Base-by-base conservation (phyloP, 257 asterid genomes). In the Scutellaria barbata region DNA sequence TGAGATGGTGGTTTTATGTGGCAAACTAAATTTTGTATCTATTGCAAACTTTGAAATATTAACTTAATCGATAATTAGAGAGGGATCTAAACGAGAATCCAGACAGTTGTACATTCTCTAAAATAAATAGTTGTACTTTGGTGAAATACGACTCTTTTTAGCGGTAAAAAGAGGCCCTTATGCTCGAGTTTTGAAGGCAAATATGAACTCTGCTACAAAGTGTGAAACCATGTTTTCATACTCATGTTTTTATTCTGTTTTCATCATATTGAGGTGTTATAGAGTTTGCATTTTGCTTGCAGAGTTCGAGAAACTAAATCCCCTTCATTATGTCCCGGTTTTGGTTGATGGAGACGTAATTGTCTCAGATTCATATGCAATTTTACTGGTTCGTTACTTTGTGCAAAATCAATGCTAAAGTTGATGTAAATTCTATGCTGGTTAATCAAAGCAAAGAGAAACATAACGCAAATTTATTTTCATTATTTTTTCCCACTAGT, bases 281-380 rank as follows among this genome's bases (percentile, higher is more conserved):
- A 53, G 22, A 43, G 7, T 52, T 46, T 58, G 66, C 25, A 56
- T 85, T 77, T 60, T 53, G 47, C 12, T 55, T 72, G 76, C 89
- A 90, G 96, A 89, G 68, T 90, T 88, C 50, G 97, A 89, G 85
- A 87, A 78, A 72, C n/a, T 90, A 71, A 90, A 87, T 68, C 96
- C 96, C 50, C 87, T 89, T 43, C 89, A 74, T 50, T 88, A 48
- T 66, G 97, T 90, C 65, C 97, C 96, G 0, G 95, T 83, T 40
- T 80, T 90, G 88, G 86, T 89, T 51, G 96, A 90, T 73, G 92
- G 87, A 43, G 94, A 89, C 80, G 81, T 86, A 18, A 73, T 84
- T 76, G 74, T 90, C 76, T 84, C 95, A 6, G 96, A 90, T 79
- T 90, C 97, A 2, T 87, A 54, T 66, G 95, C 96, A 52, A 87